phyloP scores from a whole-genome alignment of 768 basidiomycete genomes.

The Pleurotus platypus region DNA sequence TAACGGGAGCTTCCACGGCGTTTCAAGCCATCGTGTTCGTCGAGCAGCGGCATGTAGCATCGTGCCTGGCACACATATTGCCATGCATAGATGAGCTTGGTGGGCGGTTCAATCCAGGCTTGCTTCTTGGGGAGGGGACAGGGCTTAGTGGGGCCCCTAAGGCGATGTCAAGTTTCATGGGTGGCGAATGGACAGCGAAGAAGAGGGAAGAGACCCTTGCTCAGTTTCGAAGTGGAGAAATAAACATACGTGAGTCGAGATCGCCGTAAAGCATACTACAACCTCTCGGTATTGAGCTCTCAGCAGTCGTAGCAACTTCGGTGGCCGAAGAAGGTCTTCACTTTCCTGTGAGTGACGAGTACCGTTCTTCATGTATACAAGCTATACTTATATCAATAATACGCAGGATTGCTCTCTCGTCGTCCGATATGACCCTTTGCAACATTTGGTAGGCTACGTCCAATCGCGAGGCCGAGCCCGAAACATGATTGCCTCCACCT shows the following conservation, averaged over 20 bases:
- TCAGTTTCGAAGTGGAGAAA: slow-evolving; percentile 58
- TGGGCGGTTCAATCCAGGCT: slow-evolving; percentile 54
- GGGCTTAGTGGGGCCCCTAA: slow-evolving; percentile 27
- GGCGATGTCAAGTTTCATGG: slow-evolving; percentile 30
- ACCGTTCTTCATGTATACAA: neutral
- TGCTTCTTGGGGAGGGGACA: slow-evolving; percentile 70
- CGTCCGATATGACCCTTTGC: slow-evolving; percentile 78
- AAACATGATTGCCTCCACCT: slow-evolving; percentile 67
- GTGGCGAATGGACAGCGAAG: slow-evolving; percentile 20
- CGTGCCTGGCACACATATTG: slow-evolving; percentile 63
- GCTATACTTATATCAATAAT: neutral
- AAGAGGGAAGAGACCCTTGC: slow-evolving; percentile 57
- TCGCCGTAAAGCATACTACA: neutral
- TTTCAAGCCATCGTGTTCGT: slow-evolving; percentile 89
- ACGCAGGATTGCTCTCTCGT: slow-evolving; percentile 83
- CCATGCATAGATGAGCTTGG: slow-evolving; percentile 54
- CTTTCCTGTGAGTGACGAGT: slow-evolving; percentile 56
- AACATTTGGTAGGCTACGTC: slow-evolving; percentile 84
- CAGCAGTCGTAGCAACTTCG: slow-evolving; percentile 71
- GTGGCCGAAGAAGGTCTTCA: slow-evolving; percentile 94
- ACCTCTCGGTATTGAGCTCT: neutral
- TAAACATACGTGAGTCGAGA: slow-evolving; percentile 63
- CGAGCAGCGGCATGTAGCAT: slow-evolving; percentile 78
- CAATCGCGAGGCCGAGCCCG: slow-evolving; percentile 88
- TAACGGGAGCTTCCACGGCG: neutral